These are phyloP conservation scores for Pythium scleroteichum DNA, from an alignment of 352 stramenopile species.

Conservation along the genomic window DNA sequence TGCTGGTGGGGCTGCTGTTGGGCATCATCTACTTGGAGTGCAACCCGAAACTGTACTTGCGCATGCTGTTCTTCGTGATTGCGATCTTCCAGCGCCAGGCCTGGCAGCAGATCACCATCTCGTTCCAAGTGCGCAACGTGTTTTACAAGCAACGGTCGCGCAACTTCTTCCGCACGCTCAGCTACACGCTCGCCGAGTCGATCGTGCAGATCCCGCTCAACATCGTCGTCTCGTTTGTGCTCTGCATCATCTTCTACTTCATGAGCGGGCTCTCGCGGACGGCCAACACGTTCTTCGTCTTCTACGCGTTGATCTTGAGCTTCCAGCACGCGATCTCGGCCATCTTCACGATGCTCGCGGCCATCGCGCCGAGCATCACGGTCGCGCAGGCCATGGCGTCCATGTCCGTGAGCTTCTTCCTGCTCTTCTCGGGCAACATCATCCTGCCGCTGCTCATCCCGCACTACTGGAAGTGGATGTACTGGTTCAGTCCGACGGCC, in stretches of 20 bases:
- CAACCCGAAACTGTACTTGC: slow-evolving; percentile 52
- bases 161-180: slow-evolving; percentile 87
- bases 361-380: slow-evolving; percentile 49
- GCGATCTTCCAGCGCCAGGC: slow-evolving; percentile 62
- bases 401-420: slow-evolving; percentile 57
- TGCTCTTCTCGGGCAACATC: slow-evolving; percentile 77
- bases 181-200: slow-evolving; percentile 69
- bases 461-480: slow-evolving; percentile 74
- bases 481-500: slow-evolving; percentile 57
- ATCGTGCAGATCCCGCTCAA: slow-evolving; percentile 40
- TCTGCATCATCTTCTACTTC: slow-evolving; percentile 65
- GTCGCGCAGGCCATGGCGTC: slow-evolving; percentile 39
- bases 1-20: slow-evolving; percentile 76
- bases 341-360: slow-evolving; percentile 56
- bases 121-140: slow-evolving; percentile 39
- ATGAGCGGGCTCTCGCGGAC: slow-evolving; percentile 63
- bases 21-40: slow-evolving; percentile 69
- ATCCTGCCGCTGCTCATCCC: slow-evolving; percentile 61
- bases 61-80: slow-evolving; percentile 68
- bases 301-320: slow-evolving; percentile 59
- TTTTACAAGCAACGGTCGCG: slow-evolving; percentile 88
- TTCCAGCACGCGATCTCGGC: slow-evolving; percentile 71
- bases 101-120: slow-evolving; percentile 61
- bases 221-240: slow-evolving; percentile 55
- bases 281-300: slow-evolving; percentile 71